Percentiles rank a stretch among this genome's conserved stretches.
phyloP scores from a whole-genome alignment of 208 protist species.

The Trypanosoma caninum region DNA sequence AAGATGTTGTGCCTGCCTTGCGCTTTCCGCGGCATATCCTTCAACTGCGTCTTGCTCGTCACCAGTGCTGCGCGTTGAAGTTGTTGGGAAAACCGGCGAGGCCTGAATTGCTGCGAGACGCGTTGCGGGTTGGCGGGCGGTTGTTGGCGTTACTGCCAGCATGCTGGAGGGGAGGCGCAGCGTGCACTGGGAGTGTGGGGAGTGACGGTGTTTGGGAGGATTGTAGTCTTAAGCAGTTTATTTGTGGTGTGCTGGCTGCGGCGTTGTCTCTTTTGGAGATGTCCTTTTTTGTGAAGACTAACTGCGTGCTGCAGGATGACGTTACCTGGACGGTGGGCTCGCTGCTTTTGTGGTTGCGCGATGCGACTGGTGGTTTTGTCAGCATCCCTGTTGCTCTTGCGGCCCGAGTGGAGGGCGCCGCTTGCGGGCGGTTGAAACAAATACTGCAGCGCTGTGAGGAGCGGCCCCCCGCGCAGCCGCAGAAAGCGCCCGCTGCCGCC shows the following conservation, averaged over 20 bases:
- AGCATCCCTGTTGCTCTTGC: constrained; percentile 4
- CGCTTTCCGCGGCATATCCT: constrained; percentile 5
- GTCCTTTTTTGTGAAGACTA: constrained; percentile 9
- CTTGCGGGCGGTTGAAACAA: neutral
- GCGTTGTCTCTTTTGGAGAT: constrained; percentile 18
- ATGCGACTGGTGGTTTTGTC: neutral
- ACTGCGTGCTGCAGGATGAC: neutral
- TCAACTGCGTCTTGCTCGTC: constrained; percentile 12
- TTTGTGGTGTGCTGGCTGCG: constrained; percentile 9
- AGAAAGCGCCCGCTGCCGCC: neutral
- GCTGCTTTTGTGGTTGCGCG: constrained; percentile 15
- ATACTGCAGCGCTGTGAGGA: neutral
- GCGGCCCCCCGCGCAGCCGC: neutral
- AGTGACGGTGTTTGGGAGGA: neutral
- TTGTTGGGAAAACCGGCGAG: constrained; percentile 11
- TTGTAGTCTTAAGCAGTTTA: neutral
- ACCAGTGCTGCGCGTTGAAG: constrained; percentile 10
- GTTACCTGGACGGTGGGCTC: neutral
- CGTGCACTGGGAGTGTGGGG: neutral
- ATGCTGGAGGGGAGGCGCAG: neutral
- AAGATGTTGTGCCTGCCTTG: neutral
- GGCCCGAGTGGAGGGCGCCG: neutral
- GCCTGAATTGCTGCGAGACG: neutral
- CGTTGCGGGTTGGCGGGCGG: neutral
- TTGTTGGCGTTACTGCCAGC: neutral